Conservation (phyloP, 306 rosid genomes). For the Boehmeria nivea region DNA sequence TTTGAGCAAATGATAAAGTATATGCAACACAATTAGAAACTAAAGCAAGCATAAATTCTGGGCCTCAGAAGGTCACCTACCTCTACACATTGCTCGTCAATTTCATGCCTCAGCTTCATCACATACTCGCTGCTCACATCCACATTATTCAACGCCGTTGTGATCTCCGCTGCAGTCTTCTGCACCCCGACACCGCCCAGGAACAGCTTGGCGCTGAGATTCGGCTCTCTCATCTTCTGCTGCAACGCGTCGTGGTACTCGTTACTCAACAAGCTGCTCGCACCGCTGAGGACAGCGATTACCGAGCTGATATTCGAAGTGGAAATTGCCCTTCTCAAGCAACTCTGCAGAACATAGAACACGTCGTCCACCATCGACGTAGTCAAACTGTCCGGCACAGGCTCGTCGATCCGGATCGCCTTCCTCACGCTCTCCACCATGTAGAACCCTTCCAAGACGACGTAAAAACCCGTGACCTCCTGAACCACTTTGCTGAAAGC, state of each 20-base stretch:
- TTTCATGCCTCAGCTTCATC: slow-evolving; percentile 78
- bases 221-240: slow-evolving; percentile 79
- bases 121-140: slow-evolving; percentile 88
- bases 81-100: slow-evolving; percentile 93
- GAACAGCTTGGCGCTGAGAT: slow-evolving; percentile 88
- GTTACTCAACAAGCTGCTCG: slow-evolving; percentile 74
- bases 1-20: no score
- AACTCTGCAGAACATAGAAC: slow-evolving; percentile 89
- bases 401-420: slow-evolving; percentile 82
- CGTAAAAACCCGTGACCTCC: slow-evolving; percentile 83
- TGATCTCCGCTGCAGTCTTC: slow-evolving; percentile 82
- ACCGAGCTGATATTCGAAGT: slow-evolving; percentile 89
- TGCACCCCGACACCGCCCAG: slow-evolving; percentile 86
- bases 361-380: slow-evolving; percentile 98
- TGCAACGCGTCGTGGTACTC: slow-evolving; percentile 89
- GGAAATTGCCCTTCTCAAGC: slow-evolving; percentile 74
- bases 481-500: slow-evolving; percentile 79
- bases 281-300: slow-evolving; percentile 80
- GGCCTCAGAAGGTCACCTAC: no score
- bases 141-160: slow-evolving; percentile 82
- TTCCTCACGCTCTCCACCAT: slow-evolving; percentile 97
- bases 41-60: no score
- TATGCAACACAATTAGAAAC: no score
- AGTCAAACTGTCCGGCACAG: slow-evolving; percentile 78
- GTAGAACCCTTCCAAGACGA: slow-evolving; percentile 86